A percentile compares a stretch with the other conserved stretches of the same genome.
Evolutionary conservation across 2,329 filamentous ascomycete genomes (phyloP).

Genomic region (Colletotrichum siamense): DNA sequence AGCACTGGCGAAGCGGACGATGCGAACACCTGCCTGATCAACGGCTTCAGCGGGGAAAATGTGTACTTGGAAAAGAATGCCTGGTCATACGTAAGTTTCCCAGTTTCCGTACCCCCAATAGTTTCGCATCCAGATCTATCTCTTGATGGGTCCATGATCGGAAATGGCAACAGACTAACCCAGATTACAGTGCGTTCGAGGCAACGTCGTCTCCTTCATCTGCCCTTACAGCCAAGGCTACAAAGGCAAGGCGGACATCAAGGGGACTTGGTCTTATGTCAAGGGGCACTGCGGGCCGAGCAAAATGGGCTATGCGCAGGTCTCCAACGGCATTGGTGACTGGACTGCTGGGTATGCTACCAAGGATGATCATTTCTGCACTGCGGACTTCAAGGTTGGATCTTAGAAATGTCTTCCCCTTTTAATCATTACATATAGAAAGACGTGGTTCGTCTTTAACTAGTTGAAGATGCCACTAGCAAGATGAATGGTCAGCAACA

Average conservation of each 20-base stretch:
- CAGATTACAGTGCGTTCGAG: neutral
- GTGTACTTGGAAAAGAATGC: neutral
- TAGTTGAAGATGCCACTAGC: neutral
- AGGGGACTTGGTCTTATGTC: neutral
- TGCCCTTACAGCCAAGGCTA: neutral
- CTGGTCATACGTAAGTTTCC: neutral
- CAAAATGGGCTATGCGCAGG: neutral
- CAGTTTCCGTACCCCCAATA: neutral
- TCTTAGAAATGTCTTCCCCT: neutral
- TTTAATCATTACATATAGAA: neutral
- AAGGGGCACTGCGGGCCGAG: neutral
- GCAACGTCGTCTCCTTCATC: neutral
- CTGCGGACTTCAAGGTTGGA: neutral
- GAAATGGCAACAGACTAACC: neutral
- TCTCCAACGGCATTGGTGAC: neutral
- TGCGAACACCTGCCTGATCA: neutral
- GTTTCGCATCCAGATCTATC: too few species aligned
- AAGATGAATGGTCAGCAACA: rapidly evolving
- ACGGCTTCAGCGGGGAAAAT: neutral
- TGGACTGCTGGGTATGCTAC: neutral
- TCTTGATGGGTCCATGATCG: rapidly evolving
- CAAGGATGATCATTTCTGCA: neutral
- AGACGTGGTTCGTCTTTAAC: rapidly evolving
- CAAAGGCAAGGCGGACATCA: neutral
- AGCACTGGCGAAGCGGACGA: neutral